Conservation (phyloP, 768 basidiomycete genomes). For the Boletus subcaerulescens region DNA sequence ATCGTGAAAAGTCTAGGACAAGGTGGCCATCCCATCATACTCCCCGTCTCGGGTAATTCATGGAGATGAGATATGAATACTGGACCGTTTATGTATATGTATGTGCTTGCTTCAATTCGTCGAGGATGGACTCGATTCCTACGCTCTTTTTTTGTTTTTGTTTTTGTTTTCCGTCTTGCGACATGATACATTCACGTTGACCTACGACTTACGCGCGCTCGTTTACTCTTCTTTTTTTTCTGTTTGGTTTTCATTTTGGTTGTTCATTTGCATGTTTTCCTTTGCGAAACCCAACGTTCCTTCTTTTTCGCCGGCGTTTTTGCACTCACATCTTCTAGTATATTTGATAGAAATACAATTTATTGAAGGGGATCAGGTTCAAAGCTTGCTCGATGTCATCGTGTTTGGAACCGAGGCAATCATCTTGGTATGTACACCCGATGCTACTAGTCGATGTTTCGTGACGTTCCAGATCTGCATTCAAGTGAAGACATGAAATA, state of each 20-base stretch:
- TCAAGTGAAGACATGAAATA: not conserved
- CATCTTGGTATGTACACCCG: conserved; percentile 58
- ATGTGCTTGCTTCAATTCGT: not conserved
- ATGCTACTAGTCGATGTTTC: conserved; percentile 49
- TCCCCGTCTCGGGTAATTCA: not conserved
- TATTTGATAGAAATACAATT: conserved; percentile 11
- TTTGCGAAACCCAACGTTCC: conserved; percentile 9
- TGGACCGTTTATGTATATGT: not conserved
- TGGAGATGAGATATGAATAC: not conserved
- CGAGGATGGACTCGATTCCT: conserved; percentile 12
- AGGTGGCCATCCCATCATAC: conserved; percentile 19
- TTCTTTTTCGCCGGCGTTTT: not conserved
- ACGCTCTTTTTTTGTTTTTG: conserved; percentile 25
- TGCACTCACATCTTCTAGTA: conserved; percentile 12
- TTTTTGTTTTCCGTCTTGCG: conserved; percentile 9
- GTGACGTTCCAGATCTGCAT: conserved; percentile 56
- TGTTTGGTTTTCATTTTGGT: not conserved
- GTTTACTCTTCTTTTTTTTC: not conserved
- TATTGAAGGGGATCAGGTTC: conserved; percentile 4
- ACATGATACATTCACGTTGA: conserved; percentile 4
- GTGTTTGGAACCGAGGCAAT: conserved; percentile 34
- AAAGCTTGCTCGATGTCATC: conserved; percentile 20
- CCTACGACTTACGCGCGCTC: not conserved
- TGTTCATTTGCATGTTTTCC: not conserved
- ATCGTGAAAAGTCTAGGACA: conserved; percentile 53